Percentiles rank a stretch among this genome's conserved stretches.
These are phyloP conservation scores for Lactifluus hygrophoroides DNA, from an alignment of 768 basidiomycete species.

Conservation along the genomic window DNA sequence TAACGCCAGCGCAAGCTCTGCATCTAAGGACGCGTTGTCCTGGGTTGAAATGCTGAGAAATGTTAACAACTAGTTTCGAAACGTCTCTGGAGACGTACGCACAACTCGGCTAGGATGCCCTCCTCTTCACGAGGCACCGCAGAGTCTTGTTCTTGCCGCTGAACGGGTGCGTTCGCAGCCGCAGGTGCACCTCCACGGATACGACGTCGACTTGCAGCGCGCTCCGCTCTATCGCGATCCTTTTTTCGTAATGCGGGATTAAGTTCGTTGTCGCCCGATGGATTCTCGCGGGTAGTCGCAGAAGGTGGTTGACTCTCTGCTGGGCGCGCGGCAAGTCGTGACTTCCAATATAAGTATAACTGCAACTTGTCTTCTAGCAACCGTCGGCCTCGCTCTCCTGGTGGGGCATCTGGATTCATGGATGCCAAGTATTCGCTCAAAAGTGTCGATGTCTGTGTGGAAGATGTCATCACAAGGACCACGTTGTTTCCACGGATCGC, in stretches of 20 bases:
- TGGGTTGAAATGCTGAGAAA: slow-evolving; percentile 12
- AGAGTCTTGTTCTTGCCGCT: not conserved
- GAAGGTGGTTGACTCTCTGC: slow-evolving; percentile 27
- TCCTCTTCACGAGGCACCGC: slow-evolving; percentile 25
- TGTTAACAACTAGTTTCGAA: not conserved
- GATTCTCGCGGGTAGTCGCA: slow-evolving; percentile 23
- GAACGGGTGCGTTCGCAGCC: slow-evolving; percentile 4
- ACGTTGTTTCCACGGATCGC: slow-evolving; percentile 55
- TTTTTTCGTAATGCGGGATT: slow-evolving; percentile 76
- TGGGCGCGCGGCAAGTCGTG: slow-evolving; percentile 34
- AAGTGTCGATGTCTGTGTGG: slow-evolving; percentile 61
- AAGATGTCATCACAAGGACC: slow-evolving; percentile 83
- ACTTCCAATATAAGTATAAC: slow-evolving; percentile 78
- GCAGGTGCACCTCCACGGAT: slow-evolving; percentile 62
- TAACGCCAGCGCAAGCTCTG: slow-evolving; percentile 27
- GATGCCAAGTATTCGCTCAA: slow-evolving; percentile 72
- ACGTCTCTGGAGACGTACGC: not conserved
- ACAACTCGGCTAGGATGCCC: slow-evolving; percentile 34
- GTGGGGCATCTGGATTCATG: slow-evolving; percentile 48
- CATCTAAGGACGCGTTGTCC: slow-evolving; percentile 27
- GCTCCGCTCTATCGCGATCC: slow-evolving; percentile 53
- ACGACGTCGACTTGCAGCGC: slow-evolving; percentile 57
- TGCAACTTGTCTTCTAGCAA: slow-evolving; percentile 78
- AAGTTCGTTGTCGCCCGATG: slow-evolving; percentile 31
- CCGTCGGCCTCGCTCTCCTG: slow-evolving; percentile 52